A percentile compares a stretch with the other conserved stretches of the same genome.
phyloP scores from a whole-genome alignment of 768 basidiomycete genomes.

The Cyclocybe cylindracea region DNA sequence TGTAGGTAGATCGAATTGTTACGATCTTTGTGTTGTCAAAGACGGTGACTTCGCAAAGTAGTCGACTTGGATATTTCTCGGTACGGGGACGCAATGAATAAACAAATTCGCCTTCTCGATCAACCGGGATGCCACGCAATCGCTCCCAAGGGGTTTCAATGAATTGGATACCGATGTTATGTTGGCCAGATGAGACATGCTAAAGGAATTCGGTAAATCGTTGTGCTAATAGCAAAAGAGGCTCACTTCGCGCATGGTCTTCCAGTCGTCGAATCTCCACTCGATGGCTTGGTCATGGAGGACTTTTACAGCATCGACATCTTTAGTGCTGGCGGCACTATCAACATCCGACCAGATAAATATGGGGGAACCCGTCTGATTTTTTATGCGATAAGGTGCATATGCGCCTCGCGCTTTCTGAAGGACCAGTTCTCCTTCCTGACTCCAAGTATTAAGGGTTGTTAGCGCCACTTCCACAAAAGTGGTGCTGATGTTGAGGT shows the following conservation, averaged over 20 bases:
- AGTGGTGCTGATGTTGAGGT: constrained; percentile 88
- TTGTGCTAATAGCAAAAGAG: background rate
- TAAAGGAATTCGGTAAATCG: constrained; percentile 20
- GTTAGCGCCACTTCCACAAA: constrained; percentile 86
- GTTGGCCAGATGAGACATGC: constrained; percentile 76
- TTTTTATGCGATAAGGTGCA: constrained; percentile 91
- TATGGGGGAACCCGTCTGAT: constrained; percentile 86
- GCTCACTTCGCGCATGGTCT: constrained; percentile 85
- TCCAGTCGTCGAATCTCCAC: constrained; percentile 98
- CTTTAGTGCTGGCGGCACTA: constrained; percentile 45
- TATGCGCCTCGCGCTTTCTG: constrained; percentile 83
- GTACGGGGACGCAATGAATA: constrained; percentile 82
- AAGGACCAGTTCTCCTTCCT: constrained; percentile 70
- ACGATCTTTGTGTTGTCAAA: constrained; percentile 93
- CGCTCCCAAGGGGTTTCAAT: constrained; percentile 89
- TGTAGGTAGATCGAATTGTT: constrained; percentile 90
- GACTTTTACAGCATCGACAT: constrained; percentile 58
- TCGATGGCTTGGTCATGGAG: constrained; percentile 77
- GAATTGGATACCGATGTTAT: constrained; percentile 84
- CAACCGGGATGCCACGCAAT: constrained; percentile 85
- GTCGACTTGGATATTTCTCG: constrained; percentile 73
- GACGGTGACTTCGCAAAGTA: constrained; percentile 88
- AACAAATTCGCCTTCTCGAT: constrained; percentile 89
- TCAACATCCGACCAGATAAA: constrained; percentile 86
- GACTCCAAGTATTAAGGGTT: constrained; percentile 70